Evolutionary conservation across 2,329 filamentous ascomycete genomes (phyloP), one percentile per base, ranked within the genome.

Genomic region (Lasiodiplodia hormozganensis): DNA sequence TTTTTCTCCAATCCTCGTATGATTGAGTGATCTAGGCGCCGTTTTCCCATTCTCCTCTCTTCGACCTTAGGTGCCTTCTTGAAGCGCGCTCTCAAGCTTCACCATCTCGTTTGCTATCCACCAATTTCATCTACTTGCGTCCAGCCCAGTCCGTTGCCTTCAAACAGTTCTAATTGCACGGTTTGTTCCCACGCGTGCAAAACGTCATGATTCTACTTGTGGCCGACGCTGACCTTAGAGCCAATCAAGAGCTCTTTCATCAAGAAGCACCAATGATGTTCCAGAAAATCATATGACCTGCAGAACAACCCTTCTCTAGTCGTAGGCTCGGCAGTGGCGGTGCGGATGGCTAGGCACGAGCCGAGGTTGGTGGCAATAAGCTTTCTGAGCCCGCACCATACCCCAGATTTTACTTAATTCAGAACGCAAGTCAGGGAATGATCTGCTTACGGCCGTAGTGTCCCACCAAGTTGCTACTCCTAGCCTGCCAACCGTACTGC

Each of bases 291-390:
- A 36, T 57, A 36, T 23, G 57, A 51, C 64, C 64, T 66, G 36
- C 51, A 56, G 40, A 34, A 43, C 12, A 38, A 28, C 18, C 23
- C 36, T n/a, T 38, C 16, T 28, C 21, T 14, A 38, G 36, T 12
- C 23, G 40, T 34, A 53, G 47, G 14, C 56, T 4, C 21, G 51
- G 36, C 53, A 23, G 64, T 66, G 64, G 64, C 64, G 62, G 64
- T 66, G 64, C 64, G 64, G 64, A 28, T 57, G 38, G 52, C 64
- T 66, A 51, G 23, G 14, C 14, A 21, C 36, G 36, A 56, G 43
- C 64, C 64, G 64, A 66, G 64, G 64, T 57, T 66, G 52, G 64
- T 40, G 53, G 36, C 64, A 66, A 66, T 56, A 66, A 66, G 64
- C 64, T 66, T 66, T 47, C 7, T 31, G 57, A 40, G 52, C 52